phyloP scores from a whole-genome alignment of 257 asterid genomes.

The Solanum okadae region DNA sequence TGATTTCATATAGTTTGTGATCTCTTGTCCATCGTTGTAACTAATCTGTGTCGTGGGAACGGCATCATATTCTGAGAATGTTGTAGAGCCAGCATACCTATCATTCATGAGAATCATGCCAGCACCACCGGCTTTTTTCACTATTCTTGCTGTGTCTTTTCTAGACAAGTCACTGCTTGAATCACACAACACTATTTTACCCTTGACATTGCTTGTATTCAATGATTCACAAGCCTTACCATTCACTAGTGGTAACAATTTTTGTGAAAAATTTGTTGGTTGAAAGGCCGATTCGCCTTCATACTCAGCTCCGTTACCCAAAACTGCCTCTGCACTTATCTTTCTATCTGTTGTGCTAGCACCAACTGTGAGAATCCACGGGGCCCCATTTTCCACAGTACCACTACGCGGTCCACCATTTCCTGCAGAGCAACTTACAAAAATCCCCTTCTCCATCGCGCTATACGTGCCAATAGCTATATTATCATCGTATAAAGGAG shows the following conservation, averaged over 20 bases:
- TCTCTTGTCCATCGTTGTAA: background rate
- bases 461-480: background rate
- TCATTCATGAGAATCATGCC: background rate
- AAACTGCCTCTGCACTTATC: background rate
- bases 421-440: background rate
- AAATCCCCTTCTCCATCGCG: background rate
- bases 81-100: background rate
- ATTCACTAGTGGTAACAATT: background rate
- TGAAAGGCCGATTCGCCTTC: background rate
- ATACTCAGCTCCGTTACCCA: background rate
- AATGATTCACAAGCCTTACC: background rate
- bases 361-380: conserved; percentile 5
- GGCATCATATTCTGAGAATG: background rate
- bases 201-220: background rate
- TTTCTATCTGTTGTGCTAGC: conserved; percentile 3
- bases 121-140: background rate
- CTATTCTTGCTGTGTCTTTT: background rate
- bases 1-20: background rate
- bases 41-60: background rate
- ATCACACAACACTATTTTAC: background rate
- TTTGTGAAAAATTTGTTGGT: background rate
- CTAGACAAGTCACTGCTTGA: background rate
- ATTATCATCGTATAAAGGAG: background rate
- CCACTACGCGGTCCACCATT: background rate
- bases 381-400: background rate